A percentile compares a stretch with the other conserved stretches of the same genome.
Evolutionary conservation across 495 filamentous ascomycete species (phyloP).

Genomic region (Penicillium crystallinum): DNA sequence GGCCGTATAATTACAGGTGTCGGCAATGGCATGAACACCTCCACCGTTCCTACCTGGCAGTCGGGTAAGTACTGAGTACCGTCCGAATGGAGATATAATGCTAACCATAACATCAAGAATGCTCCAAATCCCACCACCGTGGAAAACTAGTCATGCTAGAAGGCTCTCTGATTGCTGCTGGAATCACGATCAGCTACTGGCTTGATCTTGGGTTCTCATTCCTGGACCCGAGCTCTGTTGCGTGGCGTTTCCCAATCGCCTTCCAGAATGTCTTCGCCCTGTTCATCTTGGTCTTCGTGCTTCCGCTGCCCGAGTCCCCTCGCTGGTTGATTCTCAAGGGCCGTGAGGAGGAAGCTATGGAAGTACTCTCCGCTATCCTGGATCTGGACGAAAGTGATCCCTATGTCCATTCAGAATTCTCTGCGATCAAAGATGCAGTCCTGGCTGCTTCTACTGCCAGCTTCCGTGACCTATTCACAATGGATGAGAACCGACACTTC

Average conservation of each 20-base stretch:
- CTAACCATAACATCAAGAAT: slow-evolving; percentile 20
- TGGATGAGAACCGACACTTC: slow-evolving; percentile 67
- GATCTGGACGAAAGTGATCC: slow-evolving; percentile 22
- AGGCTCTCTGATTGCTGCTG: slow-evolving; percentile 32
- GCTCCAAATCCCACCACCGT: slow-evolving; percentile 26
- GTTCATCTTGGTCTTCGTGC: slow-evolving; percentile 26
- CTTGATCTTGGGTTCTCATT: slow-evolving; percentile 44
- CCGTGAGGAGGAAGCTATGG: slow-evolving; percentile 30
- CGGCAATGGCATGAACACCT: slow-evolving; percentile 55
- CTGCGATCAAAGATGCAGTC: slow-evolving; percentile 70
- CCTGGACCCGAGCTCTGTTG: slow-evolving; percentile 25
- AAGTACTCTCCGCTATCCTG: slow-evolving; percentile 30
- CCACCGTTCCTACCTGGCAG: slow-evolving; percentile 31
- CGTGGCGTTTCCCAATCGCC: slow-evolving; percentile 37
- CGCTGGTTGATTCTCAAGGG: slow-evolving; percentile 42
- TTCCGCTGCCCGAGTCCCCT: slow-evolving; percentile 37
- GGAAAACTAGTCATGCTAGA: slow-evolving; percentile 29
- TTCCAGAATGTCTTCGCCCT: slow-evolving; percentile 35
- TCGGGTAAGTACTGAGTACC: background rate
- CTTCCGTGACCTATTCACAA: slow-evolving; percentile 65
- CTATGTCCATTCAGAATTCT: slow-evolving; percentile 57
- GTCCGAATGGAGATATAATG: background rate
- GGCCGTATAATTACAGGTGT: slow-evolving; percentile 63
- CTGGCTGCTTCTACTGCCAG: slow-evolving; percentile 58
- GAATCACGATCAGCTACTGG: slow-evolving; percentile 47